phyloP scores from a whole-genome alignment of 2,329 filamentous ascomycete species.

The Fusarium armeniacum region DNA sequence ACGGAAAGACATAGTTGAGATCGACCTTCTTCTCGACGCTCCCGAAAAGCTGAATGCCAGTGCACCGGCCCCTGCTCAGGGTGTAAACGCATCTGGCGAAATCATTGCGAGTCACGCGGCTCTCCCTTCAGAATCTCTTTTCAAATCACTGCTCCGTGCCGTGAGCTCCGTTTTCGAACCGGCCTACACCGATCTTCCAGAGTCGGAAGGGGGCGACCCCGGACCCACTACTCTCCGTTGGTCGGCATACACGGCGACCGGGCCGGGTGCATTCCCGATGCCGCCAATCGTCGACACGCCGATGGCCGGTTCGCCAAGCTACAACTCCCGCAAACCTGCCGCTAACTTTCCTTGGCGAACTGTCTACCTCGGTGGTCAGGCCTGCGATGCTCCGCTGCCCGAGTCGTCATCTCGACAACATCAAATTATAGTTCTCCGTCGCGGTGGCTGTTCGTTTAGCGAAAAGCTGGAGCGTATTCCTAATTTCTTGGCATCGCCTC shows the following conservation, averaged over 20 bases:
- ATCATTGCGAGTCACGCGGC: conserved; percentile 24
- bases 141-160: conserved; percentile 63
- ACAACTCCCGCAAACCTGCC: conserved; percentile 55
- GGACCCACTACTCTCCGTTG: conserved; percentile 62
- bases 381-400: conserved; percentile 72
- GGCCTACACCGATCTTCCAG: conserved; percentile 50
- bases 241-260: conserved; percentile 67
- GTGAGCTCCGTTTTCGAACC: conserved; percentile 62
- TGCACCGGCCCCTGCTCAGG: conserved; percentile 33
- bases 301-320: conserved; percentile 59
- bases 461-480: conserved; percentile 90
- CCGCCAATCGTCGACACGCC: conserved; percentile 74
- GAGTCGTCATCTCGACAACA: conserved; percentile 68
- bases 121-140: conserved; percentile 57
- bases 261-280: conserved; percentile 75
- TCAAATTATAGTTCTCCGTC: conserved; percentile 84
- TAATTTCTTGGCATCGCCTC: conserved; percentile 72
- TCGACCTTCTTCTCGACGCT: conserved; percentile 70
- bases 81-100: conserved; percentile 36
- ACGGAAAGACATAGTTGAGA: conserved; percentile 79
- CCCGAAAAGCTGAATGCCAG: conserved; percentile 49
- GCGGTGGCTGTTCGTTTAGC: conserved; percentile 87
- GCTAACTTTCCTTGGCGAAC: conserved; percentile 74
- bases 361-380: conserved; percentile 78
- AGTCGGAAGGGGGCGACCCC: conserved; percentile 50